These are phyloP conservation scores for Penicillium sp. DNA, from an alignment of 2,329 filamentous ascomycete genomes.

Conservation along the genomic window DNA sequence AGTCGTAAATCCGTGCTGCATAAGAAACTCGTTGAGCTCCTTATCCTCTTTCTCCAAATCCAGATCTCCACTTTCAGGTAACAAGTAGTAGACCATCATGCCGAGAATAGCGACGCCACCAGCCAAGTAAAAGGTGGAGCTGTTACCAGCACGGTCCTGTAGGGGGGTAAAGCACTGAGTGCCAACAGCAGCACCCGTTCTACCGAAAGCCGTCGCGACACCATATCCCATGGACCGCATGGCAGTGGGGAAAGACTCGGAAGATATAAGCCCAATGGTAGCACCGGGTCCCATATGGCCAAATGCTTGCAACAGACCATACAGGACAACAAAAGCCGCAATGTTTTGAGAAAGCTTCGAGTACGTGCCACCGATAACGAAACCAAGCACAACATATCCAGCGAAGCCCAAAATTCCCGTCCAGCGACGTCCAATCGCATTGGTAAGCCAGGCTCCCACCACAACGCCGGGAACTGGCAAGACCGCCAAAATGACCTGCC, in stretches of 20 bases:
- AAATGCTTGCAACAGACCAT: constrained; percentile 33
- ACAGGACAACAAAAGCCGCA: constrained; percentile 35
- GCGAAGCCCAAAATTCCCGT: constrained; percentile 34
- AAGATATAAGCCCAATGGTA: constrained; percentile 34
- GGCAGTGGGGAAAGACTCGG: constrained; percentile 35
- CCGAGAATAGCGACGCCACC: constrained; percentile 31
- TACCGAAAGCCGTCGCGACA: constrained; percentile 35
- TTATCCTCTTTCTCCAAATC: constrained; percentile 31
- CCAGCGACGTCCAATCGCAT: constrained; percentile 31
- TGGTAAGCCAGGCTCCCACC: constrained; percentile 34
- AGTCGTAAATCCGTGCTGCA: constrained; percentile 21
- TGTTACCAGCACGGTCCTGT: constrained; percentile 28
- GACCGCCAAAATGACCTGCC: constrained; percentile 36
- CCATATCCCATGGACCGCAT: constrained; percentile 36
- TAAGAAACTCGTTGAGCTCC: constrained; percentile 23
- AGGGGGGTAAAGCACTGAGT: constrained; percentile 37
- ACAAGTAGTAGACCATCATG: constrained; percentile 29
- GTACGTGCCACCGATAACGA: constrained; percentile 34
- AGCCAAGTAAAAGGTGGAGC: constrained; percentile 34
- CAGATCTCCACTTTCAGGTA: constrained; percentile 31
- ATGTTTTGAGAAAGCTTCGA: constrained; percentile 27
- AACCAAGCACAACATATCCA: constrained; percentile 29
- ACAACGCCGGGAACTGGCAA: constrained; percentile 37
- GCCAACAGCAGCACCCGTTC: constrained; percentile 36
- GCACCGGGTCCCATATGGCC: constrained; percentile 38